Evolutionary conservation across 2,329 filamentous ascomycete species (phyloP), one percentile per base, ranked within the genome.

Genomic region (Gaeumannomyces sp.): DNA sequence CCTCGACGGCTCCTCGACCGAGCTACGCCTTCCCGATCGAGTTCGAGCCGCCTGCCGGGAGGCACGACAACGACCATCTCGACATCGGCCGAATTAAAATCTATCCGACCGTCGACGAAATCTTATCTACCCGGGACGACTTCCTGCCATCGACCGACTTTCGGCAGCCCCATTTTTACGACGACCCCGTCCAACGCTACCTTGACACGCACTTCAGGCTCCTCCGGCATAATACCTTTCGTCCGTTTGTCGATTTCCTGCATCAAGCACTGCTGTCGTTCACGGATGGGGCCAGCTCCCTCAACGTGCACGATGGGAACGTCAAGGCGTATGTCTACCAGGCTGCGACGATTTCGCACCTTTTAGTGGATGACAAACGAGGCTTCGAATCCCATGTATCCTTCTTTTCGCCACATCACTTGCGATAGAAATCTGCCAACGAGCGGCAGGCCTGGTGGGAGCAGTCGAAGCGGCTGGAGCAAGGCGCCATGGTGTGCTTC

Each of bases 131-230:
- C 1, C 70, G 72, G 7, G 60, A 66, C 4, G 78, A 82, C 64
- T 81, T 79, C 64, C 71, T 81, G 3, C 77, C 74, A 0, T 73
- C 70, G 5, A 77, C 71, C 4, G 28, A 59, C 33, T 59, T 31
- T 28, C 56, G 22, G 16, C 6, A 28, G 6, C 62, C 62, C 11
- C 56, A 63, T 31, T 22, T 63, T n/a, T 28, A 35, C 16, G 56
- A 59, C 2, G 76, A 82, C 68, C 69, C 77, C 2, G 70, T 72
- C 0, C 72, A 73, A 10, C 77, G 76, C 65, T 78, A 83, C 67
- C 70, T 87, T 0, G 83, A 86, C 70, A 75, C 79, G 64, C 79
- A 86, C 64, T 87, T 87, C 62, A 78, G 84, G 22, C 77, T 86
- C 1, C 71, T 86, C 1, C 77, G 84, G 2, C 81, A 86, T 71